Percentiles rank a stretch among this genome's conserved stretches.
These are phyloP conservation scores for Helotiales sp. DNA, from an alignment of 2,329 filamentous ascomycete genomes.

Conservation along the genomic window DNA sequence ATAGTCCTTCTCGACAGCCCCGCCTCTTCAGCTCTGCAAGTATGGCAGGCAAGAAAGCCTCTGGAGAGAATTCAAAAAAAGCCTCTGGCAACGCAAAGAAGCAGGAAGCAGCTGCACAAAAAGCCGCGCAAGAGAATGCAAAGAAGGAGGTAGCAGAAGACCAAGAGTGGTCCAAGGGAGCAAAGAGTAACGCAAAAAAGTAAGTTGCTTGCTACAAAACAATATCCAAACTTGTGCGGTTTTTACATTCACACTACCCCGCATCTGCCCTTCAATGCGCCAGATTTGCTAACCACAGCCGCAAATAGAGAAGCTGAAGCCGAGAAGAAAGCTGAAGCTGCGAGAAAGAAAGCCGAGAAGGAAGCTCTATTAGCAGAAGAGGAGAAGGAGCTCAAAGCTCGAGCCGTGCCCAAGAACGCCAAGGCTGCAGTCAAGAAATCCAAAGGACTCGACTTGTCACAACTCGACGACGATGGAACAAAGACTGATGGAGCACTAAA, in stretches of 20 bases:
- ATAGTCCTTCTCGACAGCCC: neutral
- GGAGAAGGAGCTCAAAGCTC: slow-evolving; percentile 77
- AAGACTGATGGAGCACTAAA: slow-evolving; percentile 61
- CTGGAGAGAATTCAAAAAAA: slow-evolving; percentile 83
- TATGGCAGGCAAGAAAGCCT: slow-evolving; percentile 74
- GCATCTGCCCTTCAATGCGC: slow-evolving; percentile 11
- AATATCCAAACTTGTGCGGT: neutral
- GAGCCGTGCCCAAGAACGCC: slow-evolving; percentile 66
- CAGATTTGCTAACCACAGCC: slow-evolving; percentile 12
- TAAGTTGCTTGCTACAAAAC: slow-evolving; percentile 47
- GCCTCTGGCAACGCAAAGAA: slow-evolving; percentile 87
- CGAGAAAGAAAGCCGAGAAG: slow-evolving; percentile 88
- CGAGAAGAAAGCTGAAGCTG: slow-evolving; percentile 65
- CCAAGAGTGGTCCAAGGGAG: slow-evolving; percentile 78
- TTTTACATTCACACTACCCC: slow-evolving; percentile 12
- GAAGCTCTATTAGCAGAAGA: slow-evolving; percentile 82
- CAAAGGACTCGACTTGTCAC: slow-evolving; percentile 71
- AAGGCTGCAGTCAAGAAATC: slow-evolving; percentile 70
- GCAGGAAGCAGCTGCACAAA: slow-evolving; percentile 80
- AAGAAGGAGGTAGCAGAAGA: slow-evolving; percentile 69
- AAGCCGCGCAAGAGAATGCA: slow-evolving; percentile 69
- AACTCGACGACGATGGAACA: slow-evolving; percentile 62
- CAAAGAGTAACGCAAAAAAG: slow-evolving; percentile 88
- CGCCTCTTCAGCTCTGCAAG: slow-evolving; percentile 23
- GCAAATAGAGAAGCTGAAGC: slow-evolving; percentile 73